Conservation (phyloP, 2,329 filamentous ascomycete genomes). For the Phyllosticta paracitricarpa region DNA sequence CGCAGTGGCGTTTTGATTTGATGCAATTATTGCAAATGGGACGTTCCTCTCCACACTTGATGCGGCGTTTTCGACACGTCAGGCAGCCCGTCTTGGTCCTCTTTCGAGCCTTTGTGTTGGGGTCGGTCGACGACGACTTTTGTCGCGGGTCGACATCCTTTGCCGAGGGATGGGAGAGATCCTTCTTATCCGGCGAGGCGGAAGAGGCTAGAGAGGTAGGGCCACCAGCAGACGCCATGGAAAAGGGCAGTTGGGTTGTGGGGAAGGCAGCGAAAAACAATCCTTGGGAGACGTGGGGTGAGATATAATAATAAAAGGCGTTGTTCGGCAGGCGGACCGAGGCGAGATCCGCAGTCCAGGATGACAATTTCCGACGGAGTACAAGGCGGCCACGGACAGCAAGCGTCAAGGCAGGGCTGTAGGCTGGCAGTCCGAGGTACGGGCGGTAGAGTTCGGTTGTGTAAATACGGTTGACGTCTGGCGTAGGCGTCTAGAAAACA, state of each 20-base stretch:
- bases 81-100: conserved; percentile 87
- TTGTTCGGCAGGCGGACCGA: conserved; percentile 9
- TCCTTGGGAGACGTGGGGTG: neutral
- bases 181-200: neutral
- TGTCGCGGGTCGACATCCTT: conserved; percentile 1
- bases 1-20: conserved; percentile 75
- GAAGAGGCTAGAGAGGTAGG: neutral
- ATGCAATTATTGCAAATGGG: conserved; percentile 76
- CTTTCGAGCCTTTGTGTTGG: conserved; percentile 17
- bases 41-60: conserved; percentile 90
- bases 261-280: neutral
- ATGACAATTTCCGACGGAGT: conserved; percentile 1
- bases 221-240: conserved; percentile 4
- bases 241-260: neutral
- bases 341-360: conserved; percentile 9
- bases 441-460: neutral
- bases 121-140: neutral
- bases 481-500: neutral
- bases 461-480: neutral
- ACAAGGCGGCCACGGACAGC: neutral
- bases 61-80: conserved; percentile 86
- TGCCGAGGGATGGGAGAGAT: neutral
- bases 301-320: neutral
- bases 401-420: neutral
- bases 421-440: neutral